A percentile compares a stretch with the other conserved stretches of the same genome.
phyloP scores from a whole-genome alignment of 2,329 filamentous ascomycete species.

The Colletotrichum siamense region DNA sequence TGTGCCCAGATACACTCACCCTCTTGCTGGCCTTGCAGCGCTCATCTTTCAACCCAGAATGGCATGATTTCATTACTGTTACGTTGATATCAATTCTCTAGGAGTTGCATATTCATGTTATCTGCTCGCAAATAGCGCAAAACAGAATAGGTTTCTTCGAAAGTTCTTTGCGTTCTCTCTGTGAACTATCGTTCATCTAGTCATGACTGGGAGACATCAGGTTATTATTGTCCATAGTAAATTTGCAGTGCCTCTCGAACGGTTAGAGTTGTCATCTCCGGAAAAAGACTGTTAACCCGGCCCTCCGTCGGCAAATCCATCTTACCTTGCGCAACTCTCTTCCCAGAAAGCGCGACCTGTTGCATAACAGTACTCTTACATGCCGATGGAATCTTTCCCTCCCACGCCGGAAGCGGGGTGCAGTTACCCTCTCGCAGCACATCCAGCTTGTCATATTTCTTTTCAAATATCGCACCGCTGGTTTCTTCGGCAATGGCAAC shows the following conservation, averaged over 20 bases:
- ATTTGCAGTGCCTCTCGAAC: background rate
- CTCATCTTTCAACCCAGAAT: fast-evolving
- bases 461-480: fast-evolving
- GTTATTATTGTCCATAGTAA: fast-evolving
- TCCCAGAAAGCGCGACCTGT: background rate
- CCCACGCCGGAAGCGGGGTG: background rate
- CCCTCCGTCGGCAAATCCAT: background rate
- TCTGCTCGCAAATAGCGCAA: too few species aligned
- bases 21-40: fast-evolving
- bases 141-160: too few species aligned
- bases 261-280: background rate
- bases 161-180: background rate
- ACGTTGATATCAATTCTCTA: fast-evolving
- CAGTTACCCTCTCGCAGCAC: background rate
- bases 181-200: too few species aligned
- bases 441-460: background rate
- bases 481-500: background rate
- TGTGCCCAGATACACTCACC: background rate
- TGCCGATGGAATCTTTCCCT: background rate
- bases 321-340: background rate
- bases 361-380: background rate
- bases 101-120: too few species aligned
- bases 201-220: background rate
- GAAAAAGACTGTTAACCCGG: background rate
- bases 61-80: too few species aligned